These are phyloP conservation scores for Macaranga tanarius DNA, from an alignment of 441 rosid species.

Conservation along the genomic window DNA sequence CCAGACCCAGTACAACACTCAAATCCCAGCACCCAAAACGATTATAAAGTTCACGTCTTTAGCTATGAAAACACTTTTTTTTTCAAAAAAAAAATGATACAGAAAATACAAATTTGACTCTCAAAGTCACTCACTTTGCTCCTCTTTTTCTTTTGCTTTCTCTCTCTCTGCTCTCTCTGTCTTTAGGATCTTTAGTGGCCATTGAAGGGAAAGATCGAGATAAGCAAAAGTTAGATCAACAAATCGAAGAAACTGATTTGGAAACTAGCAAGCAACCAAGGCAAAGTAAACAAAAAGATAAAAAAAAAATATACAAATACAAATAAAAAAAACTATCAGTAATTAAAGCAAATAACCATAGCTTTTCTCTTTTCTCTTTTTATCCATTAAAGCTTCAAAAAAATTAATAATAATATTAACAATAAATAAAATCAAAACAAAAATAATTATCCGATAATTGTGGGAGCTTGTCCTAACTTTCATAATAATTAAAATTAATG, in stretches of 20 bases:
- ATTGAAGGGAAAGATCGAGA: slow-evolving; percentile 65
- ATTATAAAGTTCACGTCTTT: slow-evolving; percentile 22
- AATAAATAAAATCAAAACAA: background rate
- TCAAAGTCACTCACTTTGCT: slow-evolving; percentile 34
- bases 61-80: slow-evolving; percentile 3
- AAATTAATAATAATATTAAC: background rate
- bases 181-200: slow-evolving; percentile 42
- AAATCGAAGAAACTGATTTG: slow-evolving; percentile 58
- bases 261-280: slow-evolving; percentile 34
- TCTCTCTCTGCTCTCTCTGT: slow-evolving; percentile 34
- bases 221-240: slow-evolving; percentile 69
- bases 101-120: slow-evolving; percentile 21
- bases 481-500: background rate
- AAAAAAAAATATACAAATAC: background rate
- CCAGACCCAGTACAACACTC: slow-evolving; percentile 38
- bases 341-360: slow-evolving; percentile 22
- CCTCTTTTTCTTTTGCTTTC: slow-evolving; percentile 31
- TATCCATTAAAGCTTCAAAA: background rate
- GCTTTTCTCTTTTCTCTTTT: slow-evolving; percentile 8
- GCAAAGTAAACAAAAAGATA: slow-evolving; percentile 37
- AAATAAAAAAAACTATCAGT: slow-evolving; percentile 18
- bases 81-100: background rate
- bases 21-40: slow-evolving; percentile 21
- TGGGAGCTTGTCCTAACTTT: slow-evolving; percentile 2
- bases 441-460: slow-evolving; percentile 23